phyloP scores from a whole-genome alignment of 495 filamentous ascomycete genomes.

The Aspergillus cristatus region DNA sequence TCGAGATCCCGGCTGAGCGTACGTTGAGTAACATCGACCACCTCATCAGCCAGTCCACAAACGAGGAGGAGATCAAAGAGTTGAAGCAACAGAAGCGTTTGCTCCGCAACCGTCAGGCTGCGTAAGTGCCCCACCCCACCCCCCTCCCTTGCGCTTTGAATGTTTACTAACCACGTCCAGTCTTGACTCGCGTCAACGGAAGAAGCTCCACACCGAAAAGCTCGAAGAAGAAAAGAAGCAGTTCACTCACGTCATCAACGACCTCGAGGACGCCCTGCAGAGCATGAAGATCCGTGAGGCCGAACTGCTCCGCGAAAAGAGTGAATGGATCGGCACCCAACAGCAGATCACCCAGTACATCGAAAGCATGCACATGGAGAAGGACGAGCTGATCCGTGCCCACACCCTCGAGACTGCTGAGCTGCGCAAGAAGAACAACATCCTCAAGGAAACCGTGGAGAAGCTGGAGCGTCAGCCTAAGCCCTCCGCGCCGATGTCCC shows the following conservation, averaged over 20 bases:
- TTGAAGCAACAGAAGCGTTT: constrained; percentile 97
- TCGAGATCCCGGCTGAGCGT: constrained; percentile 91
- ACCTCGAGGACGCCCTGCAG: constrained; percentile 70
- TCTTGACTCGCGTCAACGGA: constrained; percentile 92
- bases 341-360: constrained; percentile 67
- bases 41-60: constrained; percentile 75
- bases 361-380: constrained; percentile 69
- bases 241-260: constrained; percentile 61
- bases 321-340: constrained; percentile 56
- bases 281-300: constrained; percentile 44
- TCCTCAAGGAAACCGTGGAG: constrained; percentile 78
- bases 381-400: constrained; percentile 78
- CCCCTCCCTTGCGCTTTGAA: too few relatives aligned
- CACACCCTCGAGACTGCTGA: constrained; percentile 93
- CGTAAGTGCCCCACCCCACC: too few relatives aligned
- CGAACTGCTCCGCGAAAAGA: constrained; percentile 57
- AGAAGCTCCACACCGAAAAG: constrained; percentile 97
- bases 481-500: constrained; percentile 50
- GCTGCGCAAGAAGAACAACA: constrained; percentile 89
- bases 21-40: constrained; percentile 93
- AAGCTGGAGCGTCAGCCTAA: constrained; percentile 61
- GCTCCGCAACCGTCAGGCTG: constrained; percentile 89
- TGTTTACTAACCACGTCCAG: constrained; percentile 41
- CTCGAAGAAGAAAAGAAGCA: constrained; percentile 96
- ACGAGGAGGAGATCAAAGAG: constrained; percentile 95